A percentile compares a stretch with the other conserved stretches of the same genome.
phyloP scores from a whole-genome alignment of 2,329 filamentous ascomycete species.

The Emericellopsis cladophorae region DNA sequence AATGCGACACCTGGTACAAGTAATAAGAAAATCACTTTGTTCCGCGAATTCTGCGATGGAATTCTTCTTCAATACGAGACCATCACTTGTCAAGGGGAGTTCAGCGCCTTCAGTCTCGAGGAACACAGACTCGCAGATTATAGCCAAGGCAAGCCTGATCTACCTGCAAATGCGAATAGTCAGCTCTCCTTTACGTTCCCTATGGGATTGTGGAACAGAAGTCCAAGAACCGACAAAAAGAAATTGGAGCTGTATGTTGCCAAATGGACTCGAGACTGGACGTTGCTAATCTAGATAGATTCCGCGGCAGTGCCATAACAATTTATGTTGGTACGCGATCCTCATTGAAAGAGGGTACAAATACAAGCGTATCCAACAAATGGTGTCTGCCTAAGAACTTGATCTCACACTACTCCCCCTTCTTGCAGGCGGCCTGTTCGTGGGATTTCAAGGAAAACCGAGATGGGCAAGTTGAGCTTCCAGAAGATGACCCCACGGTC shows the following conservation, averaged over 20 bases:
- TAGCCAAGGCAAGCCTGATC: neutral
- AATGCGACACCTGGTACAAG: neutral
- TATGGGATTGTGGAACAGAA: neutral
- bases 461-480: neutral
- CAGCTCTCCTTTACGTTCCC: neutral
- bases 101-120: neutral
- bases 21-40: neutral
- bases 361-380: constrained; percentile 5
- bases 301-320: neutral
- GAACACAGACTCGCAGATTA: neutral
- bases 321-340: neutral
- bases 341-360: neutral
- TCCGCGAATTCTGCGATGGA: neutral
- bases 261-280: neutral
- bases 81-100: neutral
- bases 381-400: neutral
- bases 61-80: neutral
- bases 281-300: neutral
- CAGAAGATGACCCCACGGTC: neutral
- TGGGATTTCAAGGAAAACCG: neutral
- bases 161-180: neutral
- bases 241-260: neutral
- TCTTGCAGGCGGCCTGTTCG: neutral
- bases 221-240: neutral
- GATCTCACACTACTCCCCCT: neutral